Conservation (phyloP, 108 stramenopile genomes). For the Cyclotella baltica region DNA sequence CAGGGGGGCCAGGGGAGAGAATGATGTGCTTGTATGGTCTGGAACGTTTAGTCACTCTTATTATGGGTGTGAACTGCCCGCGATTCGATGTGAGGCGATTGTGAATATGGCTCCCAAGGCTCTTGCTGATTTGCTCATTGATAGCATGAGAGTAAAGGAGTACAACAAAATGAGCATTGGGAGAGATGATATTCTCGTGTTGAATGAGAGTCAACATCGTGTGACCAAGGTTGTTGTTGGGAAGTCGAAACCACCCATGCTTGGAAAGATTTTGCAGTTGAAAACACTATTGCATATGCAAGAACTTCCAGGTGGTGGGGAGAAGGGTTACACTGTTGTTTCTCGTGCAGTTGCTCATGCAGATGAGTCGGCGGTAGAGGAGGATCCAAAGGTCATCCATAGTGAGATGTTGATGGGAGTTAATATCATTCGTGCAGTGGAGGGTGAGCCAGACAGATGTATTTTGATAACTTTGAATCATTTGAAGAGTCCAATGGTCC, state of each 20-base stretch:
- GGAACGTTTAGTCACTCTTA: slow-evolving; percentile 65
- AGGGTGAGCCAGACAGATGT: slow-evolving; percentile 62
- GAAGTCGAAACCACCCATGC: slow-evolving; percentile 70
- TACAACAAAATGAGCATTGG: slow-evolving; percentile 91
- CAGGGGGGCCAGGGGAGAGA: slow-evolving; percentile 45
- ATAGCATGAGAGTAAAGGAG: slow-evolving; percentile 78
- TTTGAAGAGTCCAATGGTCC: slow-evolving; percentile 77
- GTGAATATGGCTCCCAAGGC: slow-evolving; percentile 65
- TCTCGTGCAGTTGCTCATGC: slow-evolving; percentile 66
- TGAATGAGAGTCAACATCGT: slow-evolving; percentile 59
- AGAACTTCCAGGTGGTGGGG: slow-evolving; percentile 47
- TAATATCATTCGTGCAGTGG: slow-evolving; percentile 68
- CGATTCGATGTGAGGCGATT: slow-evolving; percentile 73
- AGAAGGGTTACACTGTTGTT: slow-evolving; percentile 78
- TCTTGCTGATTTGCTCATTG: slow-evolving; percentile 70
- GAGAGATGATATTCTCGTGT: slow-evolving; percentile 63
- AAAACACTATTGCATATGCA: slow-evolving; percentile 73
- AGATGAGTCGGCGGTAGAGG: slow-evolving; percentile 26
- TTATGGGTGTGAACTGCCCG: slow-evolving; percentile 80
- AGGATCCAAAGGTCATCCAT: slow-evolving; percentile 54
- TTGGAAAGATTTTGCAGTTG: slow-evolving; percentile 69
- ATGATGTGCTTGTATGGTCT: slow-evolving; percentile 68
- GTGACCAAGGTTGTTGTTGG: slow-evolving; percentile 72
- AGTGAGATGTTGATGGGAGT: slow-evolving; percentile 81
- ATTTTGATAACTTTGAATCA: slow-evolving; percentile 83